These are phyloP conservation scores for Botrytis byssoidea DNA, from an alignment of 2,329 filamentous ascomycete species.

Conservation along the genomic window DNA sequence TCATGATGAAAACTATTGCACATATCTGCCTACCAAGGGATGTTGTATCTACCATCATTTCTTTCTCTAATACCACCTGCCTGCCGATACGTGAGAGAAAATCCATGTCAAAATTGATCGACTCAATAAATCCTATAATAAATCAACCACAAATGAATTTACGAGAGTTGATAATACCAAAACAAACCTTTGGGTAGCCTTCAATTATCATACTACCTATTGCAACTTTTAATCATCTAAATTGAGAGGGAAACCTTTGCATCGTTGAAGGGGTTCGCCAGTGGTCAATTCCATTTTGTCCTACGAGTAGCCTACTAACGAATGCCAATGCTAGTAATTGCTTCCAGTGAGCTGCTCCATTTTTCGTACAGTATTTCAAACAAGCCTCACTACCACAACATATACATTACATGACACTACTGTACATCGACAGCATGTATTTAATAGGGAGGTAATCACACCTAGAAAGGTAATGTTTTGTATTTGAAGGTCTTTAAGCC, in stretches of 20 bases:
- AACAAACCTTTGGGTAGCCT: neutral
- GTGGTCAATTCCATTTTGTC: neutral
- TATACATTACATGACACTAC: conserved; percentile 13
- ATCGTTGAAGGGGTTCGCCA: neutral
- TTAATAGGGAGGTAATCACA: neutral
- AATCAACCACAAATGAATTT: neutral
- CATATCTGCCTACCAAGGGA: neutral
- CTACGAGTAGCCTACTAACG: neutral
- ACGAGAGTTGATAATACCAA: neutral
- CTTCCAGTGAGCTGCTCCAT: neutral
- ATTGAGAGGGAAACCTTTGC: neutral
- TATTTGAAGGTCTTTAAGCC: neutral
- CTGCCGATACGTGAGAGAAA: neutral
- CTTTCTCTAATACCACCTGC: neutral
- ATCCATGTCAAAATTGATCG: neutral
- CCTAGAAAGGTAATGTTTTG: neutral
- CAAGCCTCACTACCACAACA: conserved; percentile 5
- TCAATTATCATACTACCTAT: neutral
- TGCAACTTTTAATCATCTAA: neutral
- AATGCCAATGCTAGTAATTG: neutral
- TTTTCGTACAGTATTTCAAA: neutral
- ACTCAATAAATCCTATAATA: neutral
- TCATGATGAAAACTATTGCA: neutral
- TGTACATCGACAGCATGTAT: conserved; percentile 3
- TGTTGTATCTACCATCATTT: neutral